Base-by-base conservation (phyloP, 352 stramenopile genomes). In the Globisporangium nunn region DNA sequence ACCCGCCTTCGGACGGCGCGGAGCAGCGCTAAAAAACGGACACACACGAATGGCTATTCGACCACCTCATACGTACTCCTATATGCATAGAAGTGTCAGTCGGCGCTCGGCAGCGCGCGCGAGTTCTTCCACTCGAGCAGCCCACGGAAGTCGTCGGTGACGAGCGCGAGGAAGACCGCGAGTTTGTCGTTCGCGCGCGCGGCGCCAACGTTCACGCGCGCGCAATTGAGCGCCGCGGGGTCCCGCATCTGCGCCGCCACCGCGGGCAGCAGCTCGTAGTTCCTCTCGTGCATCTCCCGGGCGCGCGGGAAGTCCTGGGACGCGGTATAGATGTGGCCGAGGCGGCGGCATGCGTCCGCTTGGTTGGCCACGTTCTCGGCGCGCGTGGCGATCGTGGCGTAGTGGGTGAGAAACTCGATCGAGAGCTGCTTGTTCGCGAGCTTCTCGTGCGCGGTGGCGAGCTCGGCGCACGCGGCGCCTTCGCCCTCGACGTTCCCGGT, bases 371-470 rank as follows among this genome's bases (percentile, higher is more conserved):
- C 46, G 58, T 97, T 95, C 59, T 95, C 81, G 33, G 82, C 81
- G 43, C 85, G 78, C 7, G 74, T 78, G 6, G 88, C 85, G 45
- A 95, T 90, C 14, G 72, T 68, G 11, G 90, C 62, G 63, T 91
- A 95, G 39, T 93, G 72, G 54, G 96, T 89, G 39, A 97, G 69
- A 55, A 92, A 96, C 37, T 95, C 85, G 57, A 96, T 88, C 10
- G 76, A 85, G 6, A 89, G 58, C 53, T 91, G 75, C 59, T 91
- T 85, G 60, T 93, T 87, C 15, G 66, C 77, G 8, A 91, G 66
- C 43, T 78, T 77, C 56, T 95, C 87, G 63, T 96, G 89, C 1
- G 90, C 89, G 0, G 79, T 91, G 3, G 90, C 92, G 23, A 98
- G 80, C 37, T 90, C 85, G 0, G 89, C 86, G 49, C 83, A 97